phyloP scores from a whole-genome alignment of 306 rosid genomes.

The Mimosa bimucronata region DNA sequence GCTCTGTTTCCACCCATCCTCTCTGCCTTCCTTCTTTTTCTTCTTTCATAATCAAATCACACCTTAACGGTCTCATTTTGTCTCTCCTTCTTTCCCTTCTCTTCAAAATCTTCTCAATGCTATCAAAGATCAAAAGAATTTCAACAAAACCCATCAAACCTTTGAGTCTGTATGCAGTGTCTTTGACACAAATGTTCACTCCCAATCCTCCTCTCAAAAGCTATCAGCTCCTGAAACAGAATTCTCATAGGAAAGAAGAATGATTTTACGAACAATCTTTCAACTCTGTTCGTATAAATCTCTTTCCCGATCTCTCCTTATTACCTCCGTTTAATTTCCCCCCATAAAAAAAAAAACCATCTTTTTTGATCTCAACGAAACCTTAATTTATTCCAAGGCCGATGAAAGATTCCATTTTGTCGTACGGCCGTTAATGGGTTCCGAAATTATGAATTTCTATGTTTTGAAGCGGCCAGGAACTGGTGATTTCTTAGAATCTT shows the following conservation, averaged over 20 bases:
- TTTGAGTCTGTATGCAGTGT: too few relatives aligned
- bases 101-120: conserved; percentile 44
- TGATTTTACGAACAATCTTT: neutral
- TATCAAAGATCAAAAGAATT: conserved; percentile 54
- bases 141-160: conserved; percentile 41
- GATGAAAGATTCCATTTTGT: conserved; percentile 64
- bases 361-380: conserved; percentile 83
- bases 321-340: conserved; percentile 24
- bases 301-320: conserved; percentile 45
- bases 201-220: conserved; percentile 50
- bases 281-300: conserved; percentile 41
- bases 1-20: neutral
- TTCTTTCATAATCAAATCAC: neutral
- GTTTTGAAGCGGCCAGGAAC: conserved; percentile 84
- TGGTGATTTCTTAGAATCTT: conserved; percentile 53
- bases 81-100: neutral
- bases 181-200: conserved; percentile 50
- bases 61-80: too few relatives aligned
- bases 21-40: neutral
- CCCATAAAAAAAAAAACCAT: conserved; percentile 48
- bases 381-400: conserved; percentile 63
- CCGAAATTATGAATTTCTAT: conserved; percentile 58
- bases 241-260: neutral
- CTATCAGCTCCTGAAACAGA: conserved; percentile 56
- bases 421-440: conserved; percentile 70